A percentile compares a stretch with the other conserved stretches of the same genome.
These are phyloP conservation scores for Pleoardoris graminearum DNA, from an alignment of 2,329 filamentous ascomycete species.

Conservation along the genomic window DNA sequence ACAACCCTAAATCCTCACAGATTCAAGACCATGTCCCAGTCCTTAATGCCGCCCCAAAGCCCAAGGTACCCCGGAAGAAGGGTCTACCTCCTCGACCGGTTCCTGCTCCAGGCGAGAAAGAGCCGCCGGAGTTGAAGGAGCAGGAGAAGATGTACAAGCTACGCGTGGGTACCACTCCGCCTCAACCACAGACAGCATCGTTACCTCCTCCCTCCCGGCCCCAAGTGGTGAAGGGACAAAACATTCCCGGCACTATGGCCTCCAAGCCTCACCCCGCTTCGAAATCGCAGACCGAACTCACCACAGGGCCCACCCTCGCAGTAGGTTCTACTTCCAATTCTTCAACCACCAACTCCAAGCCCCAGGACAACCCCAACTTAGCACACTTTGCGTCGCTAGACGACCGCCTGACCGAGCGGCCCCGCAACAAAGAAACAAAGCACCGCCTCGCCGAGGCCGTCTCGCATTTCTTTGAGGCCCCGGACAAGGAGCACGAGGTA, in stretches of 20 bases:
- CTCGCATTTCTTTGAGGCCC: background rate
- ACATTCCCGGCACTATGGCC: background rate
- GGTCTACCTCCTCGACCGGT: slow-evolving; percentile 6
- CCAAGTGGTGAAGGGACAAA: background rate
- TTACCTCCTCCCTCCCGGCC: background rate
- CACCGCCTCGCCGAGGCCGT: background rate
- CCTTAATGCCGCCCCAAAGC: too few species aligned
- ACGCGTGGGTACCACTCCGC: background rate
- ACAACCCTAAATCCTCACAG: too few species aligned
- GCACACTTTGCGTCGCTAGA: slow-evolving; percentile 2
- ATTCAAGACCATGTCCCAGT: too few species aligned
- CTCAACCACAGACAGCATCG: background rate
- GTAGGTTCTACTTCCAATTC: background rate
- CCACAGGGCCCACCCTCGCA: background rate
- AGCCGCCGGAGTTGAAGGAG: background rate
- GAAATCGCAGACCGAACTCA: background rate
- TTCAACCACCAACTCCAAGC: background rate
- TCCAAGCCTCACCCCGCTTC: background rate
- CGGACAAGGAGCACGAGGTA: background rate
- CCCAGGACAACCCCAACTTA: background rate
- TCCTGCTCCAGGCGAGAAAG: background rate
- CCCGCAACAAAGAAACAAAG: background rate
- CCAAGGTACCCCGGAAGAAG: background rate
- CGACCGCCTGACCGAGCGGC: slow-evolving; percentile 4
- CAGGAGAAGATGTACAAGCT: background rate